These are phyloP conservation scores for Colletotrichum neosansevieriae DNA, from an alignment of 2,329 filamentous ascomycete species.

Conservation along the genomic window DNA sequence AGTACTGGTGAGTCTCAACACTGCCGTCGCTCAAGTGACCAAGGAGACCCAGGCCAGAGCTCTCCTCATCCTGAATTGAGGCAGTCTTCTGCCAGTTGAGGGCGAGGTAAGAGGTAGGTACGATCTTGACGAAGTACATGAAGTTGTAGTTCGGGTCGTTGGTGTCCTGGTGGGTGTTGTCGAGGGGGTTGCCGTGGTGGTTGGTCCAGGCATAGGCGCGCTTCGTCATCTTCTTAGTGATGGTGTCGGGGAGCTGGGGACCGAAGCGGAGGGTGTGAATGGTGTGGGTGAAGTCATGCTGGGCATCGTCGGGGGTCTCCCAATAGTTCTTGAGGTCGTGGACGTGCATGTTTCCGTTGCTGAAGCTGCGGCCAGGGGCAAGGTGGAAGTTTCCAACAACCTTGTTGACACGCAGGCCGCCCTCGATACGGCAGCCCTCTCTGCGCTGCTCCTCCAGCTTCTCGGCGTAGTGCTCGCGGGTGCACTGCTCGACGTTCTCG, in stretches of 20 bases:
- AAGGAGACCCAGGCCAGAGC: conserved; percentile 75
- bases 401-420: conserved; percentile 94
- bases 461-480: conserved; percentile 93
- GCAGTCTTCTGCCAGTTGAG: conserved; percentile 83
- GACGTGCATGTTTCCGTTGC: conserved; percentile 95
- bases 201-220: conserved; percentile 78
- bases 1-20: conserved; percentile 98
- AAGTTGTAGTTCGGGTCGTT: conserved; percentile 90
- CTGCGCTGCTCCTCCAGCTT: conserved; percentile 87
- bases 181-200: conserved; percentile 92
- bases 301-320: conserved; percentile 74
- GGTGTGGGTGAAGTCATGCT: conserved; percentile 89
- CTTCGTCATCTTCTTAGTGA: conserved; percentile 69
- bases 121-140: conserved; percentile 99
- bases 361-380: conserved; percentile 95
- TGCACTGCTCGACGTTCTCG: conserved; percentile 93
- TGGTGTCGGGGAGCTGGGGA: conserved; percentile 83
- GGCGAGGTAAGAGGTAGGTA: conserved; percentile 93
- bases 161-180: conserved; percentile 81
- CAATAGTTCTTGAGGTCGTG: conserved; percentile 98
- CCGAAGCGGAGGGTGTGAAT: conserved; percentile 94
- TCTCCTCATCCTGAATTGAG: conserved; percentile 58
- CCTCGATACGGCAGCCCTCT: conserved; percentile 95
- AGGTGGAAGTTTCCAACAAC: conserved; percentile 99
- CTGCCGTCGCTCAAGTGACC: conserved; percentile 79